Evolutionary conservation across 768 basidiomycete genomes (phyloP), one percentile per base, ranked within the genome.

Genomic region (Hortiboletus campestris): DNA sequence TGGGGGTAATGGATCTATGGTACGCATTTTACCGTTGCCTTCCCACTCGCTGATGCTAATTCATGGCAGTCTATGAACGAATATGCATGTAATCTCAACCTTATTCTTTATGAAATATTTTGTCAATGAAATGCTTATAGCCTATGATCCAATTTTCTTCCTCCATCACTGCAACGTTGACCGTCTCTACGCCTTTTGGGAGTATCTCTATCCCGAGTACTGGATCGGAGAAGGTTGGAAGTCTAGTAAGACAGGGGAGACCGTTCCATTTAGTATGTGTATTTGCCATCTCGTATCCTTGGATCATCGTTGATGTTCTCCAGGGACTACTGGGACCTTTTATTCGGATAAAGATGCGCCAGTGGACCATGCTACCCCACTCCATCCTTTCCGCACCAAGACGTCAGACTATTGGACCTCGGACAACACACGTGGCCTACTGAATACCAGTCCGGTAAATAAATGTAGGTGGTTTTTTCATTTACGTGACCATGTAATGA

Each of bases 121-220:
- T 29, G 2, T 35, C 3, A 11, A 52, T 19, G 14, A 29, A 36
- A 14, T 11, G 3, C 6, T 31, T 25, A 6, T 8, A 63, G 63
- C 22, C 6, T 63, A 55, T 20, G 63, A 63, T 45, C 63, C 63
- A 1, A 58, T 64, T 17, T 64, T 64, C 53, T 61, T 29, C 44
- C 19, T 64, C 28, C 63, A 64, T 36, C 63, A 64, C 17, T 44
- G 48, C 32, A 64, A 62, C 22, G 49, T 64, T 9, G 63, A 64
- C 16, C 63, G 63, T 13, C 25, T 64, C 17, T 61, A 58, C 8
- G 59, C 63, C 6, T 58, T 64, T 31, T 64, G 63, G 63, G 63
- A 64, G 49, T 64, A 65, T 31, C 12, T 65, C 19, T 64, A 64
- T 28, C 53, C 63, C 3, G 2, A 58, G 0, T 62, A 64, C 43